Evolutionary conservation across 139 green algal genomes (phyloP).

Genomic region (Chlorella vulgaris): DNA sequence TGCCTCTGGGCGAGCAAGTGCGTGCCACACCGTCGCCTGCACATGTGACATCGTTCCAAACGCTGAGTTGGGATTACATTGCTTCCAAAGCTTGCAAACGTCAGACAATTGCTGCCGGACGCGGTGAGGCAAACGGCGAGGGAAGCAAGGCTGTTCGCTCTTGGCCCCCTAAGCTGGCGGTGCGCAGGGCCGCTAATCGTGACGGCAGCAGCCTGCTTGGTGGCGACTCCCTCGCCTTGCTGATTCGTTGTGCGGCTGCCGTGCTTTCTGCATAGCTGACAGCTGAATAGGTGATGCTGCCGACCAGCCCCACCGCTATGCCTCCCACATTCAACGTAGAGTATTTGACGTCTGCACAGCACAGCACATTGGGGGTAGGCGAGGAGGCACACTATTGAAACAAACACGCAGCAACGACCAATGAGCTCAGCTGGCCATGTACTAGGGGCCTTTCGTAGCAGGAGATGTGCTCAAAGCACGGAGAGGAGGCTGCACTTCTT

Average conservation of each 20-base stretch:
- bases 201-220: background rate
- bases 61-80: too few species aligned
- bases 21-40: too few species aligned
- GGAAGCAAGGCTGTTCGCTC: too few species aligned
- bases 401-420: background rate
- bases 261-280: conserved; percentile 21
- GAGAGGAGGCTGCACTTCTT: too few species aligned
- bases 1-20: too few species aligned
- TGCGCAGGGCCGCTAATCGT: background rate
- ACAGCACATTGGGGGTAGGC: background rate
- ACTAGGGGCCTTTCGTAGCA: background rate
- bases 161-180: too few species aligned
- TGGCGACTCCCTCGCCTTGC: background rate
- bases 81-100: too few species aligned
- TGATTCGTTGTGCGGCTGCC: background rate
- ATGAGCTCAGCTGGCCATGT: too few species aligned
- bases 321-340: conserved; percentile 18
- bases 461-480: too few species aligned
- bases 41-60: too few species aligned
- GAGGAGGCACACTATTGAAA: background rate
- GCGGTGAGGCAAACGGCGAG: too few species aligned
- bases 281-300: conserved; percentile 12
- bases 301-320: conserved; percentile 31
- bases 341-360: conserved; percentile 20
- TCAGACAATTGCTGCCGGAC: too few species aligned